Conservation (phyloP, 129 eudicot species). For the Flaveria robusta region DNA sequence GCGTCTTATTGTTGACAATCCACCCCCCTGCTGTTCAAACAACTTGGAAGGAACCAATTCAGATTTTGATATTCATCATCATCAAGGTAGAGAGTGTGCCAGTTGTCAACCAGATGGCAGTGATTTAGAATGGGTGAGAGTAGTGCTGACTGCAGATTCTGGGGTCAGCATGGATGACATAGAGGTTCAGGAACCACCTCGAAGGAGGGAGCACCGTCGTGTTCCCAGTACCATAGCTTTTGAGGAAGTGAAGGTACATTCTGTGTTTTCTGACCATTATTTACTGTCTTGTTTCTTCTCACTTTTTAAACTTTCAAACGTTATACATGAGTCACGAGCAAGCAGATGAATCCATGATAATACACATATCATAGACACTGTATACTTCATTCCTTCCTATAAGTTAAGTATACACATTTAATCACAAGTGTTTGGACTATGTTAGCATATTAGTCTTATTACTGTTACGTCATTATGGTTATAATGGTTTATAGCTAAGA, state of each 20-base stretch:
- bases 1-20: constrained; percentile 71
- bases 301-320: constrained; percentile 1
- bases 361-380: neutral
- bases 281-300: neutral
- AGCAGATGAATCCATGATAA: constrained; percentile 1
- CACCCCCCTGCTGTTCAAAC: constrained; percentile 36
- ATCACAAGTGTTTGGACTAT: constrained; percentile 20
- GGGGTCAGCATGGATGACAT: constrained; percentile 93
- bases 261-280: neutral
- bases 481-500: neutral
- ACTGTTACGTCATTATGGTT: neutral
- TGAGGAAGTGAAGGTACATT: constrained; percentile 95
- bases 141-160: constrained; percentile 87
- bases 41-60: constrained; percentile 37
- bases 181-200: constrained; percentile 85
- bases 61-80: constrained; percentile 41
- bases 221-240: constrained; percentile 96
- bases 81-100: constrained; percentile 41
- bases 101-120: constrained; percentile 35
- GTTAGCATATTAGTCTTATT: constrained; percentile 4
- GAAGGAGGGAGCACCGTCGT: constrained; percentile 92
- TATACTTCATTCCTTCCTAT: neutral
- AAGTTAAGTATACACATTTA: neutral
- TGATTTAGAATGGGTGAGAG: constrained; percentile 74
- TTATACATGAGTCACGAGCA: constrained; percentile 4